Evolutionary conservation across 441 rosid genomes (phyloP), one percentile per base, ranked within the genome.

Genomic region (Eutrema salsugineum): DNA sequence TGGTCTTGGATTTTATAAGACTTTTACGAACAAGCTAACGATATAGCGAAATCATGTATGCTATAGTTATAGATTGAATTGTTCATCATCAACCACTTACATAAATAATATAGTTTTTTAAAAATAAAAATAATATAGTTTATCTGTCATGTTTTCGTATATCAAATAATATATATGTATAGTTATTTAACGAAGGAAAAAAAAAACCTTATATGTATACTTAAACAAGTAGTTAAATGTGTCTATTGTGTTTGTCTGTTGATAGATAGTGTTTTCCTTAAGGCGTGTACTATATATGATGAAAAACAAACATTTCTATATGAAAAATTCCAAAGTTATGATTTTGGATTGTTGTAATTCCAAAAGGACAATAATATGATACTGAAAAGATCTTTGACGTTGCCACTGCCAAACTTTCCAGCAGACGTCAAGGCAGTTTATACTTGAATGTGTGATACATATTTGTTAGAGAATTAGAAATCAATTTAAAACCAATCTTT

Each of bases 301-400:
- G 24, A 32, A 63, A 71, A 61, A 40, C 46, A 46, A 69, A 58
- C 17, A 57, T 35, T 49, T 71, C 39, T 19, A n/a, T n/a, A n/a
- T 32, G 30, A 40, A 42, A 7, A 15, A 7, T 14, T 50, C 68
- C 51, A 50, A 59, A 50, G 10, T 33, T 16, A 24, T 28, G 1
- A 27, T 32, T 42, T 59, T 67, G 73, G 78, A 67, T 54, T 50
- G 48, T 39, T 49, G 33, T 20, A 1, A 65, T 49, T 61, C 58
- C 11, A 8, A 42, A 43, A 42, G 40, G 73, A 61, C 70, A 75
- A 75, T 68, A 38, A 53, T 3, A 58, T 61, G 38, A 62, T 46
- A 20, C 44, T 75, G 78, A 75, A 75, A 68, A 63, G 70, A 75
- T 68, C 60, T 38, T 19, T 68, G 75, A 75, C 22, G 60, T 75